Evolutionary conservation across 2,329 filamentous ascomycete species (phyloP).

Genomic region (Parafenestella ontariensis): DNA sequence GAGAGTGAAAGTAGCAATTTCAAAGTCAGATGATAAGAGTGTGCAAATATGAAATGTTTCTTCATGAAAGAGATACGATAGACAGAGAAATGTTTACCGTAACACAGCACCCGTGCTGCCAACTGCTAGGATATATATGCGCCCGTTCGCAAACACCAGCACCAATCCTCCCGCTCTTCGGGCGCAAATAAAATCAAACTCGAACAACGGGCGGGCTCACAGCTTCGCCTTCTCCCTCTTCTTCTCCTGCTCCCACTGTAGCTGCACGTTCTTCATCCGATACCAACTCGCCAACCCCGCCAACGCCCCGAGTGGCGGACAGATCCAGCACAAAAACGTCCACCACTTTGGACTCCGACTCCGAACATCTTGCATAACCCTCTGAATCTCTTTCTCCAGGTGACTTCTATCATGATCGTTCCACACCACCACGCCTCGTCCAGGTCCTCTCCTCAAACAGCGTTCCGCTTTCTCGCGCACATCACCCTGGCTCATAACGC

Average conservation of each 20-base stretch:
- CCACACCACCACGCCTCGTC: slow-evolving; percentile 81
- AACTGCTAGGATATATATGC: slow-evolving; percentile 21
- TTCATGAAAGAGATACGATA: neutral
- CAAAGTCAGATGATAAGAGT: neutral
- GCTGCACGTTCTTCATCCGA: slow-evolving; percentile 74
- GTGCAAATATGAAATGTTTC: neutral
- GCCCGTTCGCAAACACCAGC: slow-evolving; percentile 14
- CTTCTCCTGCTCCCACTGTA: slow-evolving; percentile 70
- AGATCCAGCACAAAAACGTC: slow-evolving; percentile 72
- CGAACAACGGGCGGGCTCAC: slow-evolving; percentile 31
- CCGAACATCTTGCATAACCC: slow-evolving; percentile 69
- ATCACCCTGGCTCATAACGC: slow-evolving; percentile 86
- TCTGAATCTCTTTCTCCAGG: slow-evolving; percentile 70
- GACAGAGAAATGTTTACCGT: slow-evolving; percentile 9
- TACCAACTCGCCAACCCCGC: slow-evolving; percentile 75
- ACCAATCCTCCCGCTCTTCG: slow-evolving; percentile 3
- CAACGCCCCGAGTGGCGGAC: slow-evolving; percentile 75
- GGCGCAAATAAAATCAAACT: neutral
- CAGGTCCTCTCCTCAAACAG: slow-evolving; percentile 69
- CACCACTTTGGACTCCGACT: slow-evolving; percentile 78
- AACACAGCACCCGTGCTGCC: slow-evolving; percentile 10
- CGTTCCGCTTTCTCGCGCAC: slow-evolving; percentile 82
- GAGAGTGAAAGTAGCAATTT: neutral
- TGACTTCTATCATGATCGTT: slow-evolving; percentile 81
- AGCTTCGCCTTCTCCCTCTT: slow-evolving; percentile 66